Evolutionary conservation across 2,329 filamentous ascomycete species (phyloP).

Genomic region (Ilyonectria robusta): DNA sequence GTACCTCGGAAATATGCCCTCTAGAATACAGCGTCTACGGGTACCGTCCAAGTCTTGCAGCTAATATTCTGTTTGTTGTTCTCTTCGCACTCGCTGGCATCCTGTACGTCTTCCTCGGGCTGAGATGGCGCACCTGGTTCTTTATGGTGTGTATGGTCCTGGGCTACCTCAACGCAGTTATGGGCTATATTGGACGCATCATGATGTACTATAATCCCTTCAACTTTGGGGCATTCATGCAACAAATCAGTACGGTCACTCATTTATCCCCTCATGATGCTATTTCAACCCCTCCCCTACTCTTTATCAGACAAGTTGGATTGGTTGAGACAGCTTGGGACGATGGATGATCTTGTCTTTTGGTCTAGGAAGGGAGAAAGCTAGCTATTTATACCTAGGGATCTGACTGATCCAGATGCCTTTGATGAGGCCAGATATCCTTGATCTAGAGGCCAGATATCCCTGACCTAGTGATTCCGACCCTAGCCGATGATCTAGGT

Average conservation of each 20-base stretch:
- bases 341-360: too few species aligned
- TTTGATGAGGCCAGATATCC: too few species aligned
- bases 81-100: conserved; percentile 61
- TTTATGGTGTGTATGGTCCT: conserved; percentile 62
- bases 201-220: conserved; percentile 69
- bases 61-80: conserved; percentile 56
- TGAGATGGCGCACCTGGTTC: conserved; percentile 56
- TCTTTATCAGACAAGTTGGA: too few species aligned
- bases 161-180: conserved; percentile 67
- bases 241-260: conserved; percentile 63
- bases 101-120: conserved; percentile 54
- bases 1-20: conserved; percentile 2
- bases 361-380: too few species aligned
- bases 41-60: conserved; percentile 58
- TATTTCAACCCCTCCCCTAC: neutral
- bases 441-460: too few species aligned
- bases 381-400: too few species aligned
- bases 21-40: conserved; percentile 53
- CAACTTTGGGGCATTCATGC: conserved; percentile 68
- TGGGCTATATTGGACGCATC: conserved; percentile 72
- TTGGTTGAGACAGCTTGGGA: too few species aligned
- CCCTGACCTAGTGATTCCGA: too few species aligned
- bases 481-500: too few species aligned
- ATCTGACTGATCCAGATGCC: too few species aligned
- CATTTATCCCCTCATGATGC: neutral